Evolutionary conservation across 345 rosid species (phyloP).

Genomic region (Rhizophora apiculata): DNA sequence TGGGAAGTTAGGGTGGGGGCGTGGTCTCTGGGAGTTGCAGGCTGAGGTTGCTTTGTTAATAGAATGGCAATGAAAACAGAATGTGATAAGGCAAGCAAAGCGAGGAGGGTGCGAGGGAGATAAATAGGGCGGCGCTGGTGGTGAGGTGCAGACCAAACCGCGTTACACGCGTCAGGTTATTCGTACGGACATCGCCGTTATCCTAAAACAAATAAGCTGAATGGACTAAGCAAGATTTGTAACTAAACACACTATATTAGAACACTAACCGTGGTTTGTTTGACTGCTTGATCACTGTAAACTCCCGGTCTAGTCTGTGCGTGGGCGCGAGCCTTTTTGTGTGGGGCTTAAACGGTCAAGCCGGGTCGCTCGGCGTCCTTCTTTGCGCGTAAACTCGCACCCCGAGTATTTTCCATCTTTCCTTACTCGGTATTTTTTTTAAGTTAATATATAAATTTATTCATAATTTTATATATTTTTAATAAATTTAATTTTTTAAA

Average conservation of each 20-base stretch:
- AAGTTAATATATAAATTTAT: too few species aligned
- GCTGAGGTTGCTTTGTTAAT: background rate
- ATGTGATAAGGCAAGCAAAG: background rate
- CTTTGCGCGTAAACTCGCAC: background rate
- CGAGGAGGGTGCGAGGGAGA: background rate
- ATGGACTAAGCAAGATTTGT: background rate
- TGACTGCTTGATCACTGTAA: background rate
- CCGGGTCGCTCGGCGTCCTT: conserved; percentile 5
- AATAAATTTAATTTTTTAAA: too few species aligned
- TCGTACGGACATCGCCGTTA: conserved; percentile 29
- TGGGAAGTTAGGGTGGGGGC: too few species aligned
- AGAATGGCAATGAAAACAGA: background rate
- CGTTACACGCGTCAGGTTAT: conserved; percentile 53
- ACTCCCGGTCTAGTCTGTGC: background rate
- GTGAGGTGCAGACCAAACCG: conserved; percentile 37
- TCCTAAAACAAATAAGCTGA: too few species aligned
- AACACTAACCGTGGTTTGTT: background rate
- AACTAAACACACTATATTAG: background rate
- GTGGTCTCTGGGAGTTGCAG: too few species aligned
- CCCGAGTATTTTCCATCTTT: background rate
- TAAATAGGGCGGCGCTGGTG: conserved; percentile 34
- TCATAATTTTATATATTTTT: too few species aligned
- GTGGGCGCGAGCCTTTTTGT: background rate
- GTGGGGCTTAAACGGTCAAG: conserved; percentile 1
- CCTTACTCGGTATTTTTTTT: rapidly evolving